A percentile compares a stretch with the other conserved stretches of the same genome.
Evolutionary conservation across 352 stramenopile species (phyloP).

Genomic region (Hyaloperonospora arabidopsidis): DNA sequence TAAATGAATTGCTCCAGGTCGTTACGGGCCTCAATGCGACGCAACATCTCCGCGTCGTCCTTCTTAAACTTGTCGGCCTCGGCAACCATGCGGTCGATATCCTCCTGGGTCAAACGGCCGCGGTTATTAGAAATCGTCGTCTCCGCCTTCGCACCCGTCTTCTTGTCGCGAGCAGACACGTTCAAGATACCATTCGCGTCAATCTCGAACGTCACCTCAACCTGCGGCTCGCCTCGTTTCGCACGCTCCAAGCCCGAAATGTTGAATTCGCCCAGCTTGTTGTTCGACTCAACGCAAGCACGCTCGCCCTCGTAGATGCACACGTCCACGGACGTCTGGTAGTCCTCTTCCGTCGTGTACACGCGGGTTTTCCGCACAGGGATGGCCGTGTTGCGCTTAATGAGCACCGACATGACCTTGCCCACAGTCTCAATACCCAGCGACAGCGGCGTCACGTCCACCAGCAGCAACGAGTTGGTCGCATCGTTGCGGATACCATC

Average conservation of each 20-base stretch:
- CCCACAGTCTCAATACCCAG: constrained; percentile 80
- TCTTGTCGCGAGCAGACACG: constrained; percentile 84
- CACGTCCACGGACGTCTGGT: not conserved
- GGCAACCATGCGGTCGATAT: constrained; percentile 65
- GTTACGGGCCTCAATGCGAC: constrained; percentile 61
- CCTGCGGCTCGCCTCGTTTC: constrained; percentile 84
- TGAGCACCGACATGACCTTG: constrained; percentile 35
- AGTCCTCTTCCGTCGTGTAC: not conserved
- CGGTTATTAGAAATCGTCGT: constrained; percentile 73
- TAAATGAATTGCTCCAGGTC: constrained; percentile 69
- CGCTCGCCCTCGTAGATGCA: not conserved
- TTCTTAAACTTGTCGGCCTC: constrained; percentile 72
- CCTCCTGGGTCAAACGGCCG: constrained; percentile 56
- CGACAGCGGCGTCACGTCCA: constrained; percentile 83
- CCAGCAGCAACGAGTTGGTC: constrained; percentile 67
- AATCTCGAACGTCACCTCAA: constrained; percentile 87
- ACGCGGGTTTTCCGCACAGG: not conserved
- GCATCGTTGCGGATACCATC: constrained; percentile 40
- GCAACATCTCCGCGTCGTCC: constrained; percentile 61
- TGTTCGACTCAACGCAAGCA: constrained; percentile 83
- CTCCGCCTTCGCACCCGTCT: constrained; percentile 55
- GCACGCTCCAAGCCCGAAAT: constrained; percentile 84
- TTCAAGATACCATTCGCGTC: constrained; percentile 37
- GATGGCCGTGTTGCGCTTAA: not conserved
- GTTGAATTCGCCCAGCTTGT: constrained; percentile 90